phyloP scores from a whole-genome alignment of 164 flowering plant genomes.

The Vitis rotundifolia region DNA sequence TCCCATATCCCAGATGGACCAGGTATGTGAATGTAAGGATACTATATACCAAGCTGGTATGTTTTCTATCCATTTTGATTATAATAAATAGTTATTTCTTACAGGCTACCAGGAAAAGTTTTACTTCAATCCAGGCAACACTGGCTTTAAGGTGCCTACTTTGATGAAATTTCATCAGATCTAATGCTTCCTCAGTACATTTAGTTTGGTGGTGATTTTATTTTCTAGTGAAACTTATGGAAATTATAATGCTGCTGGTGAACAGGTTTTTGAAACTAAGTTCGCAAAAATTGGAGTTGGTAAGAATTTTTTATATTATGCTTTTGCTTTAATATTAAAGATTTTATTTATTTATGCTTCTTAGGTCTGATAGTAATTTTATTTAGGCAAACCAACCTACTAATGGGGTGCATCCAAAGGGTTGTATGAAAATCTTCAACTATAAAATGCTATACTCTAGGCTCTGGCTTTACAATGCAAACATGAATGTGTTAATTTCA shows the following conservation, averaged over 20 bases:
- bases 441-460: too few relatives aligned
- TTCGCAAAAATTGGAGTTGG: conserved; percentile 97
- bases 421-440: neutral
- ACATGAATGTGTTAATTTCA: too few relatives aligned
- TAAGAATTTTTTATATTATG: conserved; percentile 29
- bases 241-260: conserved; percentile 13
- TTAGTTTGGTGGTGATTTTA: conserved; percentile 2
- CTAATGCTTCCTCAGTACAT: neutral
- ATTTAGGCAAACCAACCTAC: neutral
- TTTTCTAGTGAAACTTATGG: neutral
- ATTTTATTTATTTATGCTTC: too few relatives aligned
- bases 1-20: conserved; percentile 99
- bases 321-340: too few relatives aligned
- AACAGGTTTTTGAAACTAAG: conserved; percentile 89
- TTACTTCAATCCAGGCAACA: conserved; percentile 97
- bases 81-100: conserved; percentile 9
- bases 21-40: conserved; percentile 40
- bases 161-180: neutral
- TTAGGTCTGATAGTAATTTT: too few relatives aligned
- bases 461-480: too few relatives aligned
- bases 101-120: conserved; percentile 98
- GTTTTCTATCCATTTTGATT: neutral
- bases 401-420: neutral
- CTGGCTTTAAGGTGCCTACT: conserved; percentile 84
- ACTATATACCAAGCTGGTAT: neutral